phyloP scores from a whole-genome alignment of 768 basidiomycete genomes.

The Pleurotus citrinopileatus region DNA sequence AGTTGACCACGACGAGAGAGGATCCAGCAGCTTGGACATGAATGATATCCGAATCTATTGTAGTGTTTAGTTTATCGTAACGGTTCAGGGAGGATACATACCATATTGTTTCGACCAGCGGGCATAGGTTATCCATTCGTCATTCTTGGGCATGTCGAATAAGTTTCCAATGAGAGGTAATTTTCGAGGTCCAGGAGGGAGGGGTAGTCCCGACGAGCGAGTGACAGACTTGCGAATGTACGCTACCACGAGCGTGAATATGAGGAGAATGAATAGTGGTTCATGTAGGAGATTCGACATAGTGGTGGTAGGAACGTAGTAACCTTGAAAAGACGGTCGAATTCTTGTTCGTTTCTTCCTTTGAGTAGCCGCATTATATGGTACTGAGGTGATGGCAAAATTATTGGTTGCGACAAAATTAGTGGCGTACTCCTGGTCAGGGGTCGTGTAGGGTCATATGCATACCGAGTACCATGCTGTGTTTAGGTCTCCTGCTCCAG shows the following conservation, averaged over 20 bases:
- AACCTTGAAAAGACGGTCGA: not conserved
- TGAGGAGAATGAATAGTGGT: not conserved
- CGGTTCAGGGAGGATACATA: not conserved
- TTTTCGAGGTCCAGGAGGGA: constrained; percentile 26
- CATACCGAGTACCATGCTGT: not conserved
- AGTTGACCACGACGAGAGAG: constrained; percentile 26
- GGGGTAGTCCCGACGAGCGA: constrained; percentile 6
- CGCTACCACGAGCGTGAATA: not conserved
- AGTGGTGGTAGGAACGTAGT: not conserved
- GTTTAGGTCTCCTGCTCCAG: not conserved
- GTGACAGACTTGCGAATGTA: not conserved
- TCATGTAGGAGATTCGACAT: not conserved
- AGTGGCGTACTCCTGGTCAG: not conserved
- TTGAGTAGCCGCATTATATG: not conserved
- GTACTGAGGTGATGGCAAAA: not conserved
- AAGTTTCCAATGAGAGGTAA: constrained; percentile 24
- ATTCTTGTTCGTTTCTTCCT: not conserved
- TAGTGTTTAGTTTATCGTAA: constrained; percentile 20
- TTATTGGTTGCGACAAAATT: not conserved
- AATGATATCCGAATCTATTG: constrained; percentile 18
- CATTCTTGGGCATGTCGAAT: constrained; percentile 17
- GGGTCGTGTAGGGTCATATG: constrained; percentile 4
- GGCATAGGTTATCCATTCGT: constrained; percentile 20
- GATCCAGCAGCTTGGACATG: constrained; percentile 19
- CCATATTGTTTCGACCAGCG: constrained; percentile 21